Percentiles rank a stretch among this genome's conserved stretches.
Evolutionary conservation across 164 flowering plant genomes (phyloP).

Genomic region (Liriodendron chinense): DNA sequence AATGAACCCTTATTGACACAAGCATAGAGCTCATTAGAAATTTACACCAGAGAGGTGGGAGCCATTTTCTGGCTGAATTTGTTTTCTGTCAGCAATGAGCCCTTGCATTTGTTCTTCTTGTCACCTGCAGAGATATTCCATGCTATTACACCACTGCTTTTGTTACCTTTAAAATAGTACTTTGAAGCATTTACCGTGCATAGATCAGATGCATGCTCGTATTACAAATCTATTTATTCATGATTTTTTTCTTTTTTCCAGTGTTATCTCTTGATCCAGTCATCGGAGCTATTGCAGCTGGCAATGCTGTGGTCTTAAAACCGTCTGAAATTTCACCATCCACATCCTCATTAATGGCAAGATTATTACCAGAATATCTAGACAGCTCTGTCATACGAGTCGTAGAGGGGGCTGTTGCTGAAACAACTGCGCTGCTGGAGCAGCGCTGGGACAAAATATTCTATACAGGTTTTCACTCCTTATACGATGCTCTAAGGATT

Average conservation of each 20-base stretch:
- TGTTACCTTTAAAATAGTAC: neutral
- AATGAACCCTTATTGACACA: neutral
- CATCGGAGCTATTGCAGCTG: conserved; percentile 82
- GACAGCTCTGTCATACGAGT: conserved; percentile 44
- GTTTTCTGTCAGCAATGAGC: neutral
- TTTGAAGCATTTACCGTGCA: neutral
- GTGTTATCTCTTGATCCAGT: conserved; percentile 75
- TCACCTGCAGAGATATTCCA: neutral
- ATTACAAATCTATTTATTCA: neutral
- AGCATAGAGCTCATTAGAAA: neutral
- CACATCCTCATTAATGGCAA: conserved; percentile 39
- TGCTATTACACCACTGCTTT: neutral
- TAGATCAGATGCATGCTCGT: neutral
- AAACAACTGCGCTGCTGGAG: conserved; percentile 43
- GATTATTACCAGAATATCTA: conserved; percentile 32
- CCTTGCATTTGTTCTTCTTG: neutral
- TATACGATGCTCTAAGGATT: neutral
- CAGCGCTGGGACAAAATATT: conserved; percentile 66
- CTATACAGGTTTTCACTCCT: conserved; percentile 49
- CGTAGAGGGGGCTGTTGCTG: conserved; percentile 55
- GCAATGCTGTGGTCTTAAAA: conserved; percentile 68
- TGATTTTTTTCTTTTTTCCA: conserved; percentile 19
- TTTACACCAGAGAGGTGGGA: neutral
- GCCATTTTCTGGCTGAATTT: neutral
- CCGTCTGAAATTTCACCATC: conserved; percentile 66